Evolutionary conservation across 495 filamentous ascomycete genomes (phyloP).

Genomic region (Astrothelium macrocarpum): DNA sequence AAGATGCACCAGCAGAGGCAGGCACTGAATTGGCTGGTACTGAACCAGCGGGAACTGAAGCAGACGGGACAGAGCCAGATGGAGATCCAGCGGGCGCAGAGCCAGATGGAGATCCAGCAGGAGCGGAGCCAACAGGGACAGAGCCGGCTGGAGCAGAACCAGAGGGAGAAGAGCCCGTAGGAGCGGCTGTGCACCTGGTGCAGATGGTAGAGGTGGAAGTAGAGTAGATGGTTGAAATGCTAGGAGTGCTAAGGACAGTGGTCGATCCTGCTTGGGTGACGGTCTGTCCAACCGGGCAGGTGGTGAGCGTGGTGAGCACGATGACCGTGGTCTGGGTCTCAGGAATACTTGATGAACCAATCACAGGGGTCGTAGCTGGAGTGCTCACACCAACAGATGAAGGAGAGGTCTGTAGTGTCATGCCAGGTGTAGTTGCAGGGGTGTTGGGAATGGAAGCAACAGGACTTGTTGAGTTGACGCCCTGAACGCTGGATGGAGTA

Average conservation of each 20-base stretch:
- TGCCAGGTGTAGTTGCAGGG: slow-evolving; percentile 11
- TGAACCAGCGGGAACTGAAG: slow-evolving; percentile 11
- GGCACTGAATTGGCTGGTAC: slow-evolving; percentile 18
- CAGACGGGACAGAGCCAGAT: slow-evolving; percentile 11
- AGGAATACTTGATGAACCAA: slow-evolving; percentile 14
- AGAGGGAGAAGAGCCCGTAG: slow-evolving; percentile 10
- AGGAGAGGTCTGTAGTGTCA: background rate
- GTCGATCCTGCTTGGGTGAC: slow-evolving; percentile 13
- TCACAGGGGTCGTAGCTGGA: slow-evolving; percentile 11
- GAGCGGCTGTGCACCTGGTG: slow-evolving; percentile 28
- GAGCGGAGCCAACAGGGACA: slow-evolving; percentile 13
- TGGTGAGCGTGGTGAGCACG: slow-evolving; percentile 16
- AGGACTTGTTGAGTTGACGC: slow-evolving; percentile 1
- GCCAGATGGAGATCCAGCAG: slow-evolving; percentile 11
- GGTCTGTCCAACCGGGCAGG: slow-evolving; percentile 30
- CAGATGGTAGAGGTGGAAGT: slow-evolving; percentile 37
- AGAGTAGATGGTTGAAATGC: slow-evolving; percentile 33
- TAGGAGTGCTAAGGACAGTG: slow-evolving; percentile 15
- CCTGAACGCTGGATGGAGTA: background rate
- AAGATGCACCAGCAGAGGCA: slow-evolving; percentile 20
- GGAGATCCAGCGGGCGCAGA: slow-evolving; percentile 14
- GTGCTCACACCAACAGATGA: slow-evolving; percentile 5
- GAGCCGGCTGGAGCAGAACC: slow-evolving; percentile 17
- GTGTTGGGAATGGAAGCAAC: background rate
- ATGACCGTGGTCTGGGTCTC: slow-evolving; percentile 6